Base-by-base conservation (phyloP, 805 yeast genomes). In the Candida hispaniensis region DNA sequence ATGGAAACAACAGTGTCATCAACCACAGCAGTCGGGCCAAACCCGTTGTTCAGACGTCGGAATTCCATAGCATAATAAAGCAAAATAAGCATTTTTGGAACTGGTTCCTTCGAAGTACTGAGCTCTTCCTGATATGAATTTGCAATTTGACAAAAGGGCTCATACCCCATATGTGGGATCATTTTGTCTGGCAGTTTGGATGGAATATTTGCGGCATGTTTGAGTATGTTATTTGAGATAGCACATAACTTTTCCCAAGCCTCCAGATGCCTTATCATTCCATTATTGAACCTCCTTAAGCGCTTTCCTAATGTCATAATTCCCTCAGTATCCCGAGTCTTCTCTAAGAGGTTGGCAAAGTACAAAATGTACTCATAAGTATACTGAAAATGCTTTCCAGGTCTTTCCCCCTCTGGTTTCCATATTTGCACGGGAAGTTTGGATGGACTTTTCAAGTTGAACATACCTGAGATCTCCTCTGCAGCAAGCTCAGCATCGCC, bases 371-470 rank as follows among this genome's bases (percentile, higher is more conserved):
- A 88, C 36, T 74, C 71, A 44, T 64, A 67, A 18, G 78, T 76
- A 55, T 79, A 83, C 7, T 72, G 73, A 52, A 85, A 88, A 55
- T 88, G 95, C 46, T 80, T 82, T 0, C 99, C 99, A 0, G 96
- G 91, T 13, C 93, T 59, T 53, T 93, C 98, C 47, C 65, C 55
- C 30, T 85, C 94, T 0, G 96, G 93, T 47, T 83, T 83, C 97
- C 98, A 91, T 39, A 91, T 80, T 44, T 73, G 78, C 1, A 86
- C 72, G 22, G 91, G 64, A 7, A 77, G 72, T 49, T 83, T 79
- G 2, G 46, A 47, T n/a, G 45, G 44, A 1, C 83, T 64, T 45
- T 75, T 80, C 30, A 82, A 54, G 6, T 79, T 66, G 34, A 86
- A 69, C 11, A 83, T 59, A 0, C 63, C 50, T 1, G 69, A 60